These are phyloP conservation scores for Musa troglodytarum DNA, from an alignment of 176 grass and related monocot genomes.

Conservation along the genomic window DNA sequence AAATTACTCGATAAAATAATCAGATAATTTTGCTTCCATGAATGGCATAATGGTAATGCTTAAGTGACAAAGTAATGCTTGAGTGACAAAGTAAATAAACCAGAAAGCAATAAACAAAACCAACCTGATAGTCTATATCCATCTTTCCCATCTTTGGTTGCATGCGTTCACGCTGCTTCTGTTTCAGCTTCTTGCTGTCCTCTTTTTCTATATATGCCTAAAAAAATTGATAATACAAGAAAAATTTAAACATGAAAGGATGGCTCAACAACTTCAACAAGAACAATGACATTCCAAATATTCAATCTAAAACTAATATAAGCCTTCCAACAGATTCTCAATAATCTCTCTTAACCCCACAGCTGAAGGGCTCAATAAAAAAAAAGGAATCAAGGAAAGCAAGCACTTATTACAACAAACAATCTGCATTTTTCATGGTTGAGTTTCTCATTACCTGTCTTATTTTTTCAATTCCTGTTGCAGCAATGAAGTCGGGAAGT, in stretches of 20 bases:
- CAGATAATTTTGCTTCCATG: too few species aligned
- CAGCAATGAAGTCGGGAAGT: conserved; percentile 95
- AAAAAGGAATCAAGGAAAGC: too few species aligned
- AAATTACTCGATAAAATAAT: too few species aligned
- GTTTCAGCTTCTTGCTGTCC: conserved; percentile 97
- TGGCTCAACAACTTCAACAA: too few species aligned
- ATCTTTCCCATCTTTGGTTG: conserved; percentile 99
- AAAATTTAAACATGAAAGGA: not conserved
- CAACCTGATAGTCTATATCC: conserved; percentile 99
- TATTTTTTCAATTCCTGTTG: conserved; percentile 98
- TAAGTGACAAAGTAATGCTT: too few species aligned
- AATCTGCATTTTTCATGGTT: not conserved
- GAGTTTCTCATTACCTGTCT: conserved; percentile 57
- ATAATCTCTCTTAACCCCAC: too few species aligned
- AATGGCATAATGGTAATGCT: too few species aligned
- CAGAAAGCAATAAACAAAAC: not conserved
- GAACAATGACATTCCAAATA: too few species aligned
- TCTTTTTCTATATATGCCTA: conserved; percentile 99
- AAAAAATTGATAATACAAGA: conserved; percentile 14
- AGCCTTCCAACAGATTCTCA: too few species aligned
- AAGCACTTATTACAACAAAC: not conserved
- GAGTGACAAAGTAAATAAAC: too few species aligned
- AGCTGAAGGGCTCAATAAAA: too few species aligned
- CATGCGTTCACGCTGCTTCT: conserved; percentile 93
- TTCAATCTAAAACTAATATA: too few species aligned